Evolutionary conservation across 345 rosid genomes (phyloP), one percentile per base, ranked within the genome.

Genomic region (Cardamine chenopodiifolia): DNA sequence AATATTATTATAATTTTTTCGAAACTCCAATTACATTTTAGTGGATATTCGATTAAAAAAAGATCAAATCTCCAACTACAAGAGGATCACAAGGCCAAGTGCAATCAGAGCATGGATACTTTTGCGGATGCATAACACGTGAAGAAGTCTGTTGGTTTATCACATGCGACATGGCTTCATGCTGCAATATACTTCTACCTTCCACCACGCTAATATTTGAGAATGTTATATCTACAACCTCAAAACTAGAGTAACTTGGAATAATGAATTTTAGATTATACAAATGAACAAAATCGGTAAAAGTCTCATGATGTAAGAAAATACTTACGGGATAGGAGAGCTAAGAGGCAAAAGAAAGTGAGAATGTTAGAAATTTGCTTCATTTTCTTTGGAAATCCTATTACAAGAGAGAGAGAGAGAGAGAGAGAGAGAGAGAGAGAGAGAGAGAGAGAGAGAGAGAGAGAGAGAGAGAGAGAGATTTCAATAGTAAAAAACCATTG

Each of bases 1-100:
- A n/a, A 47, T 2, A 17, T 7, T 7, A 22, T 11, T 4, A 8
- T 18, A 10, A 17, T 31, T 62, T 8, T 2, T 7, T 20, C 20
- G 3, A 62, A 22, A 0, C 7, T 40, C 14, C 34, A 61, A 37
- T 17, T 0, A 48, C 25, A 18, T 18, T 32, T 8, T 18, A 19
- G 3, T 5, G 20, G 6, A 40, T 15, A 22, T 62, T 3, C 3
- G 45, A 35, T 6, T 1, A 9, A 26, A 20, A 2, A 8, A 32
- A 8, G 2, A 23, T 23, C 1, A 23, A 23, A 23, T 39, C 72
- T 0, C 39, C 61, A 25, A 35, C 61, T 3, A 54, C 37, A 10
- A 54, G 25, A 25, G 18, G 62, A 39, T 53, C 61, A 53, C 72
- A 53, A 23, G 61, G 71, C 61, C 61, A 52, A 67, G 35, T 67